Evolutionary conservation across 2,329 filamentous ascomycete genomes (phyloP), one percentile per base, ranked within the genome.

Genomic region (Trichoderma sp.): DNA sequence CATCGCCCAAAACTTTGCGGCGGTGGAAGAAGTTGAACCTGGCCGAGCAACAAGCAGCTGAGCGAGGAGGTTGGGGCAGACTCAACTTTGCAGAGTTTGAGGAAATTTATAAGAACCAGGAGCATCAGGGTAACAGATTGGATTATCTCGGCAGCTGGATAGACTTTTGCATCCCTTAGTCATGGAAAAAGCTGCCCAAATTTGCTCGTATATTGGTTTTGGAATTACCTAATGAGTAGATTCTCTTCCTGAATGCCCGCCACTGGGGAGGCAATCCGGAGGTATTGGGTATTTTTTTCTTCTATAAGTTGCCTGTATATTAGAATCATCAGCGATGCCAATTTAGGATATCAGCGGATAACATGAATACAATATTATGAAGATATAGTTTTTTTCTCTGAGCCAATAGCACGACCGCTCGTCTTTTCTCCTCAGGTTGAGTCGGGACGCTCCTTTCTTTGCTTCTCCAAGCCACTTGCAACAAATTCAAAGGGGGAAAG

Each of bases 141-240:
- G 92, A 93, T 75, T 95, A 97, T 80, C 85, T 98, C 61, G 93
- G 93, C 72, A 93, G 90, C 76, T 98, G 95, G 95, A 93, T 98
- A 80, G 95, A 98, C 79, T 90, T 91, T 79, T 92, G 89, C 79
- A 91, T 92, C 75, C 89, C 89, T 15, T 89, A 85, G 66, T 11
- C 5, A 17, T 7, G 20, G n/a, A 12, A 7, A 32, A 32, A 17
- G 28, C 3, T 36, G 1, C 9, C 4, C 12, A 8, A 12, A 47
- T 47, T 20, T 36, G 34, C 34, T 36, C 6, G 13, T 36, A 36
- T 36, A 36, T 6, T 36, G 15, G 34, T 36, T 15, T 36, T 36
- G 34, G 34, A 36, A 36, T 15, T 36, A 36, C 2, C 13, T 36
- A 36, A 36, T 15, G 34, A 36, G 34, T 43, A 43, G 39, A 43